phyloP scores from a whole-genome alignment of 306 rosid genomes.

The Malus fusca region DNA sequence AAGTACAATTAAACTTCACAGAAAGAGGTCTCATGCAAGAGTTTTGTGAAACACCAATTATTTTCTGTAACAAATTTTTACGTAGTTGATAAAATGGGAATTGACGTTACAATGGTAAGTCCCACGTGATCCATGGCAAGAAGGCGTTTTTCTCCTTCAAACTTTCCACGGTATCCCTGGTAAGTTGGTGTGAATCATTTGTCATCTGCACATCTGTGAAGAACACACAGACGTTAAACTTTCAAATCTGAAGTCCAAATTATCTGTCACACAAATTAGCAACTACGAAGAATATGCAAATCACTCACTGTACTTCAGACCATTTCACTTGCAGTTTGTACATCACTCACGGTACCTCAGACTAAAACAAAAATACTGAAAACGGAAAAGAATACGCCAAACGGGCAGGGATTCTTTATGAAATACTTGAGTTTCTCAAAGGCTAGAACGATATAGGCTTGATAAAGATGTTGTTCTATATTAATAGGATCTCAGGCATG shows the following conservation, averaged over 20 bases:
- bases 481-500: too few relatives aligned
- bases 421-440: background rate
- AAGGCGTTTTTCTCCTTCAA: conserved; percentile 21
- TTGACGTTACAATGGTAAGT: background rate
- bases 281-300: background rate
- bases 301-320: background rate
- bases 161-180: conserved; percentile 26
- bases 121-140: background rate
- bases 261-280: background rate
- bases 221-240: background rate
- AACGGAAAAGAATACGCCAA: background rate
- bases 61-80: background rate
- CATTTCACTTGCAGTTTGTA: background rate
- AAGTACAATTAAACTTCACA: background rate
- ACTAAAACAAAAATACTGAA: background rate
- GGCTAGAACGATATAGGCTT: background rate
- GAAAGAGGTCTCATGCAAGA: background rate
- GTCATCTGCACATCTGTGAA: conserved; percentile 21
- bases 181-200: background rate
- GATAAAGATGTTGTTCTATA: too few relatives aligned
- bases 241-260: background rate
- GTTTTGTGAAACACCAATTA: background rate
- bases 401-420: background rate
- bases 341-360: too few relatives aligned
- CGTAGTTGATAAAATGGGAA: background rate